Conservation (phyloP, 1,139 yeast species). For the Pichia kudriavzevii region DNA sequence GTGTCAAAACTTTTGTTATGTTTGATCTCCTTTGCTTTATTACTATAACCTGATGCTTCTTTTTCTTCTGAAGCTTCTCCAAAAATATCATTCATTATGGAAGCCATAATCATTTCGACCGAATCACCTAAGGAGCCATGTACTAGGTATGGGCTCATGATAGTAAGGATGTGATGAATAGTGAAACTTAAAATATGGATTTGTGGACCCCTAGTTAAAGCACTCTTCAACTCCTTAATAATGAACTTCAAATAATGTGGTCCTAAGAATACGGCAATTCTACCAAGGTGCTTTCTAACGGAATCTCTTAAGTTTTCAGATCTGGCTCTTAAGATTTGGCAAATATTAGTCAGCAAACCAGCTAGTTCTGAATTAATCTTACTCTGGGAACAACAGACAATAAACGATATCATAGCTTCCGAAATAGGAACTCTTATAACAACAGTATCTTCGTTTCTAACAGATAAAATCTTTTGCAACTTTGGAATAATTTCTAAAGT, state of each 20-base stretch:
- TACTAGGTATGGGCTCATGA: slow-evolving; percentile 37
- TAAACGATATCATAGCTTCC: slow-evolving; percentile 69
- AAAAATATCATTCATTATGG: slow-evolving; percentile 87
- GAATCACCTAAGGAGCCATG: slow-evolving; percentile 77
- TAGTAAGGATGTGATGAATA: slow-evolving; percentile 61
- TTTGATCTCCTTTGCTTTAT: slow-evolving; percentile 86
- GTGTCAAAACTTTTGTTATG: slow-evolving; percentile 84
- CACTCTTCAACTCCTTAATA: slow-evolving; percentile 67
- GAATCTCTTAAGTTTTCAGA: slow-evolving; percentile 87
- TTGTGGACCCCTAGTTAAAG: slow-evolving; percentile 86
- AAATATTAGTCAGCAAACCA: slow-evolving; percentile 72
- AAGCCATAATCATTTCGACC: slow-evolving; percentile 51
- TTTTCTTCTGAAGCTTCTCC: slow-evolving; percentile 93
- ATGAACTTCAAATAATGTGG: slow-evolving; percentile 67
- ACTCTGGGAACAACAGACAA: slow-evolving; percentile 55
- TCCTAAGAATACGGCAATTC: slow-evolving; percentile 60
- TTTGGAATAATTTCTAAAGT: slow-evolving; percentile 55
- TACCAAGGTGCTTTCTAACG: slow-evolving; percentile 68
- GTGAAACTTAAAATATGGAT: slow-evolving; percentile 89
- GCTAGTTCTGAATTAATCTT: slow-evolving; percentile 58
- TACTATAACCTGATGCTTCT: slow-evolving; percentile 85
- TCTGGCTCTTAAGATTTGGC: slow-evolving; percentile 82
- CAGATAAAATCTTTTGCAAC: slow-evolving; percentile 49
- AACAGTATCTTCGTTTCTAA: slow-evolving; percentile 72
- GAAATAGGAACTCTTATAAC: slow-evolving; percentile 71